Conservation (phyloP, 2,329 filamentous ascomycete species). For the Fusarium sp. region DNA sequence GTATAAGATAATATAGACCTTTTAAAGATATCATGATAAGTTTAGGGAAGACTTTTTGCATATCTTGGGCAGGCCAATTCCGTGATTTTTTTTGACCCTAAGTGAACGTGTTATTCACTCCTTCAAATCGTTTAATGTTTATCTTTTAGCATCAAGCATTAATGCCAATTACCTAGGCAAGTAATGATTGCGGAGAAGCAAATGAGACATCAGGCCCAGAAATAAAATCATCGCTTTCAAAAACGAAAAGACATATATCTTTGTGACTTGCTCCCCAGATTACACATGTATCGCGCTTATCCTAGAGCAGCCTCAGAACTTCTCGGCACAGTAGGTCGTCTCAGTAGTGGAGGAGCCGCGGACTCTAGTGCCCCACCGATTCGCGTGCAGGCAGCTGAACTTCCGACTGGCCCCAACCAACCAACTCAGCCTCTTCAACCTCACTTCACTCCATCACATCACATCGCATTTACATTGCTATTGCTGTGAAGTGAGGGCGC, state of each 20-base stretch:
- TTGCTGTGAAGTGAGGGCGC: slow-evolving; percentile 40
- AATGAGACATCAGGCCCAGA: neutral
- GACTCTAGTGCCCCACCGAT: slow-evolving; percentile 20
- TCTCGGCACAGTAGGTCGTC: neutral
- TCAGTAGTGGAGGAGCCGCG: neutral
- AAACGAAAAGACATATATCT: neutral
- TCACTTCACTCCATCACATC: slow-evolving; percentile 38
- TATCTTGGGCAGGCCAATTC: too few relatives aligned
- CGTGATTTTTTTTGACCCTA: too few relatives aligned
- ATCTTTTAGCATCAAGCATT: neutral
- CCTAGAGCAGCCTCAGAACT: slow-evolving; percentile 27
- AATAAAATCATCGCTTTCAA: neutral
- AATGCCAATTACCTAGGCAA: too few relatives aligned
- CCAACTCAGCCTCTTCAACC: slow-evolving; percentile 47
- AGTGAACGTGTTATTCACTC: neutral
- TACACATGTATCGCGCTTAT: slow-evolving; percentile 7
- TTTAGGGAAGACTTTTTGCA: too few relatives aligned
- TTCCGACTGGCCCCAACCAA: slow-evolving; percentile 32
- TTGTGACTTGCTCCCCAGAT: neutral
- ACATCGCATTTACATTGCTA: slow-evolving; percentile 27
- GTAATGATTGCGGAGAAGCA: neutral
- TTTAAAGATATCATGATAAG: too few relatives aligned
- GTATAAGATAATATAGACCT: too few relatives aligned
- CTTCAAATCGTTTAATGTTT: neutral
- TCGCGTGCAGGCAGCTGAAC: slow-evolving; percentile 39